Conservation (phyloP, 2,329 filamentous ascomycete species). For the Verticillium isaacii region DNA sequence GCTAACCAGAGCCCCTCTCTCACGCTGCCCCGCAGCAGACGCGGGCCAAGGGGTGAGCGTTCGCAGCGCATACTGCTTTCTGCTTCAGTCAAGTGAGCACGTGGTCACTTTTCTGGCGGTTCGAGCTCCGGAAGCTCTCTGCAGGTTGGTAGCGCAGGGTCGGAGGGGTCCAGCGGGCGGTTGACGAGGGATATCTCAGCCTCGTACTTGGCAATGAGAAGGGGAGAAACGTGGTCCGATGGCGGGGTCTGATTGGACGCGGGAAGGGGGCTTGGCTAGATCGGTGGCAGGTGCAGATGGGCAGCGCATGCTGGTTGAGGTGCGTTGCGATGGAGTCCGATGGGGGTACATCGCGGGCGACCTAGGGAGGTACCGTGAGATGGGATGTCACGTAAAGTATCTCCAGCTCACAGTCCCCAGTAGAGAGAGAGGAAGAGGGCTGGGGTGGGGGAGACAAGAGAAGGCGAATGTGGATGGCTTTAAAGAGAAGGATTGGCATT, state of each 20-base stretch:
- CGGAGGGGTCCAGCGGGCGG: not conserved
- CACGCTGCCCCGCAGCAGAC: not conserved
- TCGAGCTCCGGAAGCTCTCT: not conserved
- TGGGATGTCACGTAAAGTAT: not conserved
- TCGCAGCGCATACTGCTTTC: not conserved
- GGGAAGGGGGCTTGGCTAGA: not conserved
- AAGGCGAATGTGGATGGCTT: too few relatives aligned
- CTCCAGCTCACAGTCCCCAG: too few relatives aligned
- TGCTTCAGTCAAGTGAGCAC: not conserved
- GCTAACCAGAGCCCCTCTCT: not conserved
- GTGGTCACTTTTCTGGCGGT: not conserved
- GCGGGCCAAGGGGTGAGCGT: not conserved
- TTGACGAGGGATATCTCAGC: conserved; percentile 11
- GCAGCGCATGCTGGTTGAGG: not conserved
- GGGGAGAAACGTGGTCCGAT: conserved; percentile 16
- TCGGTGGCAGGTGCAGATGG: not conserved
- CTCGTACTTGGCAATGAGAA: conserved; percentile 17
- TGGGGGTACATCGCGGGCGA: not conserved
- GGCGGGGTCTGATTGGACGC: conserved; percentile 13
- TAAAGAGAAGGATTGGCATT: too few relatives aligned
- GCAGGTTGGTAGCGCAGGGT: not conserved
- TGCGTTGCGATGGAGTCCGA: not conserved
- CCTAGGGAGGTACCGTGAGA: not conserved
- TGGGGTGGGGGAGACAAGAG: too few relatives aligned
- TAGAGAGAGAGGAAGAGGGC: too few relatives aligned